Evolutionary conservation across 2,329 filamentous ascomycete genomes (phyloP).

Genomic region (Aphanoascus verrucosus): DNA sequence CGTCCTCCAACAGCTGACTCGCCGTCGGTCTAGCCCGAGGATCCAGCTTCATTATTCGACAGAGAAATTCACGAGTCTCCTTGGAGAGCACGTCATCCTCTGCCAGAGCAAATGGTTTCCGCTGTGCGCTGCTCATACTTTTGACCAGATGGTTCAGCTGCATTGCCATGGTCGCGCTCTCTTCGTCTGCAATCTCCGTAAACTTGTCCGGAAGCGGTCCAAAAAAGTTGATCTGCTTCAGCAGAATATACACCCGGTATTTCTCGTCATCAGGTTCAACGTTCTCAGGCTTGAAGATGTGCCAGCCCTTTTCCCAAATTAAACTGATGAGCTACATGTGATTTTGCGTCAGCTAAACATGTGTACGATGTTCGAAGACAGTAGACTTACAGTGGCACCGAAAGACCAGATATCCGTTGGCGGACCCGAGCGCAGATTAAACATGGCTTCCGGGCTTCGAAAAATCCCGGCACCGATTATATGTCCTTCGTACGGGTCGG

Average conservation of each 20-base stretch:
- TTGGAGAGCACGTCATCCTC: constrained; percentile 3
- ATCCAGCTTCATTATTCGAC: constrained; percentile 21
- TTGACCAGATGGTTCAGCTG: background rate
- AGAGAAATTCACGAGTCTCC: constrained; percentile 11
- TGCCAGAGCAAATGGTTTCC: constrained; percentile 13
- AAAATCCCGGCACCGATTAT: constrained; percentile 30
- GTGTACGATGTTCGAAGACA: too few species aligned
- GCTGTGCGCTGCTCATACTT: background rate
- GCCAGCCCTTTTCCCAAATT: constrained; percentile 18
- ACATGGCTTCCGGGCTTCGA: constrained; percentile 29
- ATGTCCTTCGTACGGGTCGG: background rate
- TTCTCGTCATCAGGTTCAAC: constrained; percentile 18
- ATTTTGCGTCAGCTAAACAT: too few species aligned
- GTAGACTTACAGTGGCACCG: constrained; percentile 26
- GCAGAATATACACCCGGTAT: constrained; percentile 20
- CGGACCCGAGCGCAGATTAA: constrained; percentile 28
- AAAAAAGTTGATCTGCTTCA: constrained; percentile 19
- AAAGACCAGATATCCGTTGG: constrained; percentile 35
- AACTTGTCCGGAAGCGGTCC: constrained; percentile 20
- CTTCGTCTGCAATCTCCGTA: constrained; percentile 17
- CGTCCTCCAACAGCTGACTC: constrained; percentile 20
- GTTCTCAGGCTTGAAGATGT: constrained; percentile 19
- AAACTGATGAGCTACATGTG: constrained; percentile 18
- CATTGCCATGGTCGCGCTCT: constrained; percentile 10
- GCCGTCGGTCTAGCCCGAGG: constrained; percentile 22